Base-by-base conservation (phyloP, 129 eudicot species). In the Pulicaria dysenterica region DNA sequence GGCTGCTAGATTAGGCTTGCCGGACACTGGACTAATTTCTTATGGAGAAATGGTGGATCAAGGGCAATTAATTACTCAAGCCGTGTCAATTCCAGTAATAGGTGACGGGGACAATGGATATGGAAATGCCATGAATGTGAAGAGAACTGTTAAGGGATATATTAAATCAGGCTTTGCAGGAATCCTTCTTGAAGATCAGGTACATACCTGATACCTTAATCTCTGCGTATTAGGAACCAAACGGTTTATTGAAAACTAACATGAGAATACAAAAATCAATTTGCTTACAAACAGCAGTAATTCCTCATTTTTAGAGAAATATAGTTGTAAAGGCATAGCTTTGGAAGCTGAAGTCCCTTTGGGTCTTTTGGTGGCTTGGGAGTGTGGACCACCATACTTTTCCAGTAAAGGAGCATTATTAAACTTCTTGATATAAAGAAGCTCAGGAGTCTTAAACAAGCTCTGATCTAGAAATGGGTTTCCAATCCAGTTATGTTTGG, bases 51-150 rank as follows among this genome's bases (percentile, higher is more conserved):
- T 90, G 95, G 81, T 93, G 77, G 98, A 87, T 73, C 92, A 93
- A 84, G 98, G 96, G 36, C 81, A 64, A 73, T 82, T 82, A 34
- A 87, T 93, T 45, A 87, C 98, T 48, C 80, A 83, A 73, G 90
- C 96, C 19, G 95, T 87, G 40, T 82, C 96, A 42, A 93, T 93
- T 65, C 98, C 98, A 40, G 83, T 93, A 10, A 93, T 93, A 58
- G 98, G 98, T 16, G 98, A 93, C 73, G 98, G 89, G 36, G 98
- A 93, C 73, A 93, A 93, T 79, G 98, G 98, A 56, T 93, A 93
- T 70, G 98, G 98, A 34, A 89, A 87, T 77, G 90, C 96, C 61
- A 87, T 93, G 95, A 93, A 93, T 76, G 92, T 87, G 53, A 93
- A 93, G 79, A 88, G 98, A 84, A 89, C 98, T 67, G 82, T 90